Base-by-base conservation (phyloP, 2,329 filamentous ascomycete species). In the Aspergillus glaucus region DNA sequence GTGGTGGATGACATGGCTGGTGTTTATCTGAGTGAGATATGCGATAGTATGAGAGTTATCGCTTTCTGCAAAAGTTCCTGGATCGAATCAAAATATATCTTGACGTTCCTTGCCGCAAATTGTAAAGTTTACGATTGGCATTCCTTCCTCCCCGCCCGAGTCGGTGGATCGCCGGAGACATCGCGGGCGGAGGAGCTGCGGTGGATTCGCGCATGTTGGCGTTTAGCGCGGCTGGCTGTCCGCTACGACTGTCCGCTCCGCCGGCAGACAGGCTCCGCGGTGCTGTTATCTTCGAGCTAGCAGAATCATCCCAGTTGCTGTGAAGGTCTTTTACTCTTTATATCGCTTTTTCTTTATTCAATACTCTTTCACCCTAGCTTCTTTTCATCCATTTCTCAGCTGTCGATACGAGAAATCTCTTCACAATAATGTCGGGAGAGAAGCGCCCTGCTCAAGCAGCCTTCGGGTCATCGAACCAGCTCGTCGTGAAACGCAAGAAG, bases 401-500 rank as follows among this genome's bases (percentile, higher is more conserved):
- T 15, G 14, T 12, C 6, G 44, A 28, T 34, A 32, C 46, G 28
- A 14, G 22, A 22, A 37, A 39, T 40, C 9, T 32, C 45, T 9
- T 30, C 24, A 17, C 47, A 53, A 72, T 55, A 51, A 96, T 95
- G 91, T 89, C 90, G 30, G 80, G 87, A 54, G 91, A 95, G 72
- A 97, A 98, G 75, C 83, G 93, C 65, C 87, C 90, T 51, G 90
- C 91, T n/a, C 84, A 87, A 53, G 86, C 87, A 59, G 86, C 88
- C 52, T 92, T 92, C 58, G 82, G 85, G 61, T 82, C 83, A 21
- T 83, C 84, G 7, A 68, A 54, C 44, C 88, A 95, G 70, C 79
- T 92, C 59, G 82, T 90, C 36, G 86, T 97, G 53, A 98, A 97
- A 76, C 80, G 92, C 66, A 90, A 92, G 67, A 95, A 93, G 67